Evolutionary conservation across 2,329 filamentous ascomycete species (phyloP).

Genomic region (Endothia cerciana): DNA sequence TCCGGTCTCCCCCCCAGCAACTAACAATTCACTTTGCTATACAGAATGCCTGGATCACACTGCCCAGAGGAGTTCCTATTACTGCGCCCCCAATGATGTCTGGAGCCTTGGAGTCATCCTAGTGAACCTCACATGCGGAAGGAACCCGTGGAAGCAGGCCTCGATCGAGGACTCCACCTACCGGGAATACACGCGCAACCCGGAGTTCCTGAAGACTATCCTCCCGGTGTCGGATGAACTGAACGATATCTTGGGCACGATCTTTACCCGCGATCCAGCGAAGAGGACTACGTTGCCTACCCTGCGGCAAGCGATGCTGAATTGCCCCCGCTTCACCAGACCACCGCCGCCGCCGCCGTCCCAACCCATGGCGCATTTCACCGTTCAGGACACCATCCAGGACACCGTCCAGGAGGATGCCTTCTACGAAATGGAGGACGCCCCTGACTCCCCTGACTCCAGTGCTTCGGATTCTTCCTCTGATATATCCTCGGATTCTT

Average conservation of each 20-base stretch:
- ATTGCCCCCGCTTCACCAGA: slow-evolving; percentile 74
- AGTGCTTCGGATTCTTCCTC: slow-evolving; percentile 1
- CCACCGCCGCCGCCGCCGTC: neutral
- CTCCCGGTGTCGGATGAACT: slow-evolving; percentile 88
- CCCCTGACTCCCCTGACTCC: neutral
- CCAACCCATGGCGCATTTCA: neutral
- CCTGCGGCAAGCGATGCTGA: slow-evolving; percentile 74
- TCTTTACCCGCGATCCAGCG: slow-evolving; percentile 85
- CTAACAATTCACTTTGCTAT: slow-evolving; percentile 36
- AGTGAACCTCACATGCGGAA: slow-evolving; percentile 95
- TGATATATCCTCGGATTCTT: neutral
- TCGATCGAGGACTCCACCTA: slow-evolving; percentile 94
- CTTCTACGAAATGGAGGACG: neutral
- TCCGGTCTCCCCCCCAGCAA: slow-evolving; percentile 28
- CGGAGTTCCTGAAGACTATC: slow-evolving; percentile 88
- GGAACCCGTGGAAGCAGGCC: slow-evolving; percentile 98
- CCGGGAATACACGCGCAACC: slow-evolving; percentile 83
- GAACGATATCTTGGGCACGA: slow-evolving; percentile 81
- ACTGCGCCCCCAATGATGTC: slow-evolving; percentile 92
- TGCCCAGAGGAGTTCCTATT: slow-evolving; percentile 76
- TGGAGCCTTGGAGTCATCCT: slow-evolving; percentile 99
- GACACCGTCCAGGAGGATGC: neutral
- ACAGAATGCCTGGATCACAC: slow-evolving; percentile 88
- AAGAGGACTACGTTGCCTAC: slow-evolving; percentile 82
- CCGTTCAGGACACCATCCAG: neutral